Evolutionary conservation across 192 early-diverging fungal genomes (phyloP), one percentile per base, ranked within the genome.

Genomic region (Coemansia sp.): DNA sequence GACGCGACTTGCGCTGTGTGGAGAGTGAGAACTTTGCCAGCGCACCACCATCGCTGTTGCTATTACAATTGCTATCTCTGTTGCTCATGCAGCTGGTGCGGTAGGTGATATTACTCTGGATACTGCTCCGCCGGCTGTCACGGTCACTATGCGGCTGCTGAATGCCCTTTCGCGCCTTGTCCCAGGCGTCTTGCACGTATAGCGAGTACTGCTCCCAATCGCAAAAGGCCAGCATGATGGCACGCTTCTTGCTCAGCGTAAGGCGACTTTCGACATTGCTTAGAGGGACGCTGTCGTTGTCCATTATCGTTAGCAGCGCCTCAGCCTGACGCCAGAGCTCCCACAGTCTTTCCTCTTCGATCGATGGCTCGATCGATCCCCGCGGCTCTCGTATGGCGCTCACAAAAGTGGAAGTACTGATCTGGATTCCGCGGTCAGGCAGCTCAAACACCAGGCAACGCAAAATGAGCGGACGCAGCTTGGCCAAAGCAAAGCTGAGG

Each of bases 121-220:
- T 75, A 64, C 64, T 68, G 69, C 69, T 75, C 41, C 68, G 69
- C 16, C 78, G 73, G 22, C 78, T 69, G 15, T 75, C 67, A 20
- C 62, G 69, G 50, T 49, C 67, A 3, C 59, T 32, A 22, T 29
- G 59, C 18, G 74, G 71, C 68, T 76, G 74, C 37, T 64, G 62
- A n/a, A 76, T 82, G 38, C 74, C 80, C 40, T 63, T 64, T 22
- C 74, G 68, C 9, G 80, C 80, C 63, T 74, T 76, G 71, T 76
- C 74, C 80, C 80, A 82, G 3, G 71, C 80, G 37, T 82, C 80
- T 63, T 82, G 80, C 43, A 82, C 80, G 30, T 82, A 82, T 40
- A 71, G 45, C 68, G 80, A 76, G 74, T 82, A 82, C 71, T 82
- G 80, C 71, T 82, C 80, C 80, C 80, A 82, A 69, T 82, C 80